A percentile compares a stretch with the other conserved stretches of the same genome.
Conservation (phyloP, 2,329 filamentous ascomycete genomes). For the Beauveria brongniartii region DNA sequence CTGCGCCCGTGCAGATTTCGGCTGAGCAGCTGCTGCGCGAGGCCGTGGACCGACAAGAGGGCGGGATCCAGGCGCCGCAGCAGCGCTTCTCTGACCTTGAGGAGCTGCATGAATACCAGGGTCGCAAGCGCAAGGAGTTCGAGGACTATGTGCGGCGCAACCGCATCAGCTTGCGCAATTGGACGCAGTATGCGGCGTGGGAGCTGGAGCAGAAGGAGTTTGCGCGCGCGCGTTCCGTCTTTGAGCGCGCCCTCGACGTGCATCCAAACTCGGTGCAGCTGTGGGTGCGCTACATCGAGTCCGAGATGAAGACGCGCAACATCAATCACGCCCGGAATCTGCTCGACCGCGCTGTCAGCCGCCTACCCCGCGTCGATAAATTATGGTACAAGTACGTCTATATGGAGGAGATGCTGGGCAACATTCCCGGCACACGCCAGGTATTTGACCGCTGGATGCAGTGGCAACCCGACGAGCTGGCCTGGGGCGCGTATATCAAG, state of each 20-base stretch:
- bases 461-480: slow-evolving; percentile 94
- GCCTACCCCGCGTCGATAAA: slow-evolving; percentile 86
- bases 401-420: slow-evolving; percentile 96
- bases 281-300: slow-evolving; percentile 91
- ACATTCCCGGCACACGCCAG: slow-evolving; percentile 83
- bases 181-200: slow-evolving; percentile 96
- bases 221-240: slow-evolving; percentile 81
- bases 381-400: slow-evolving; percentile 99
- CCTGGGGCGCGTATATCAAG: slow-evolving; percentile 95
- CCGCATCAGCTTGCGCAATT: slow-evolving; percentile 94
- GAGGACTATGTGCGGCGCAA: slow-evolving; percentile 97
- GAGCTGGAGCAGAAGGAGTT: slow-evolving; percentile 98
- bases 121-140: slow-evolving; percentile 90
- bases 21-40: slow-evolving; percentile 96
- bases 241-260: slow-evolving; percentile 89
- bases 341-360: slow-evolving; percentile 87
- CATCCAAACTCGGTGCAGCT: slow-evolving; percentile 78
- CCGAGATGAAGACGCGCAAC: slow-evolving; percentile 86
- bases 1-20: slow-evolving; percentile 84
- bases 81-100: slow-evolving; percentile 94
- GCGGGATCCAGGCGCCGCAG: slow-evolving; percentile 77
- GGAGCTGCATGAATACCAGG: slow-evolving; percentile 96
- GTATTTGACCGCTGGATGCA: slow-evolving; percentile 98
- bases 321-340: slow-evolving; percentile 96
- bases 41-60: slow-evolving; percentile 93